A percentile compares a stretch with the other conserved stretches of the same genome.
These are phyloP conservation scores for Cucumis cinereus DNA, from an alignment of 306 rosid genomes.

Conservation along the genomic window DNA sequence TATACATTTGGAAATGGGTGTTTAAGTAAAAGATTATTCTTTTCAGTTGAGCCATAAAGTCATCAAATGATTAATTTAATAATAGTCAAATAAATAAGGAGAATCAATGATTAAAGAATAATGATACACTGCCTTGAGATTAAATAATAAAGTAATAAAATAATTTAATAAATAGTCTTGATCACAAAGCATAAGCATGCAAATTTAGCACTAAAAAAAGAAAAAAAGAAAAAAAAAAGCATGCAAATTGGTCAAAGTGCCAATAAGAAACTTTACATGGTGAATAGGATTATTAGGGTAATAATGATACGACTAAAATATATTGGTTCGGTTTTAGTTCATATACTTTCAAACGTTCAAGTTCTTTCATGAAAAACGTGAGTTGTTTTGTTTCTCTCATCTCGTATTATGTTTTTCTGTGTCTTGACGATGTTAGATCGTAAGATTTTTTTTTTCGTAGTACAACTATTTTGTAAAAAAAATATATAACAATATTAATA, in stretches of 20 bases:
- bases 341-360: too few species aligned
- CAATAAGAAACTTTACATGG: neutral
- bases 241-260: neutral
- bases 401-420: too few species aligned
- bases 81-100: neutral
- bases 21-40: neutral
- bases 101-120: neutral
- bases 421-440: too few species aligned
- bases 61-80: neutral
- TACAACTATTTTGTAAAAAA: too few species aligned
- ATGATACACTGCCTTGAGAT: neutral
- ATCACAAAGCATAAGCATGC: neutral
- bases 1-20: too few species aligned
- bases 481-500: too few species aligned
- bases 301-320: neutral
- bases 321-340: too few species aligned
- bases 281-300: neutral
- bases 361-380: too few species aligned
- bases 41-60: neutral
- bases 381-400: too few species aligned
- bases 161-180: neutral
- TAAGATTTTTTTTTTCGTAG: too few species aligned
- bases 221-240: neutral
- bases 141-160: too few species aligned
- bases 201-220: neutral